Evolutionary conservation across 2,329 filamentous ascomycete species (phyloP), one percentile per base, ranked within the genome.

Genomic region (Neonectria punicea): DNA sequence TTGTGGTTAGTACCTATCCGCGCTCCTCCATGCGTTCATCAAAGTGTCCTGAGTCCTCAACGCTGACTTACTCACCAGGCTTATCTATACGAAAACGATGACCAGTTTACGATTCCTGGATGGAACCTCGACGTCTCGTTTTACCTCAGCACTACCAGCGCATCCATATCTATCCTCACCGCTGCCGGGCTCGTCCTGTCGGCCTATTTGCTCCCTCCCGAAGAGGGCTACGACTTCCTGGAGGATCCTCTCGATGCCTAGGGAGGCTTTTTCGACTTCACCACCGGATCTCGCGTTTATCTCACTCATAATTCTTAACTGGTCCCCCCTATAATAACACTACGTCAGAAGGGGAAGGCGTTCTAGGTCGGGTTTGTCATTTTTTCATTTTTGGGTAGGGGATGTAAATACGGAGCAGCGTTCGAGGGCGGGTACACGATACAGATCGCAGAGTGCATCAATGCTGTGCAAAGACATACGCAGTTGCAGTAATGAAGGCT

Each of bases 81-180:
- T 18, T 96, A 93, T 76, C 85, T 97, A 18, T 94, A 89, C 78
- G 91, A 97, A 70, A 86, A 95, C 75, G 92, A 97, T 77, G 88
- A 92, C 53, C 90, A 93, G 71, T 98, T 98, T 77, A 89, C 90
- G 74, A 86, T 91, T 18, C 86, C 87, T 0, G 94, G 93, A 65
- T 98, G 93, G 92, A 84, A 85, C 64, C 85, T 98, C 59, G 94
- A 93, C 74, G 88, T 87, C 58, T 93, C 92, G 1, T 98, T 92
- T 88, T 87, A 91, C 34, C 86, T 97, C 59, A 89, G 88, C 74
- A 86, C 85, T 6, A 78, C 84, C 25, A 89, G 87, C 65, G 88
- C 84, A 53, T 77, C 79, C 25, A 77, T 90, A 1, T 85, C 85
- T 25, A 76, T 88, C 2, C 63, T 89, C 10, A 80, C 83, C 13